Evolutionary conservation across 306 rosid species (phyloP).

Genomic region (Nissolia schottii): DNA sequence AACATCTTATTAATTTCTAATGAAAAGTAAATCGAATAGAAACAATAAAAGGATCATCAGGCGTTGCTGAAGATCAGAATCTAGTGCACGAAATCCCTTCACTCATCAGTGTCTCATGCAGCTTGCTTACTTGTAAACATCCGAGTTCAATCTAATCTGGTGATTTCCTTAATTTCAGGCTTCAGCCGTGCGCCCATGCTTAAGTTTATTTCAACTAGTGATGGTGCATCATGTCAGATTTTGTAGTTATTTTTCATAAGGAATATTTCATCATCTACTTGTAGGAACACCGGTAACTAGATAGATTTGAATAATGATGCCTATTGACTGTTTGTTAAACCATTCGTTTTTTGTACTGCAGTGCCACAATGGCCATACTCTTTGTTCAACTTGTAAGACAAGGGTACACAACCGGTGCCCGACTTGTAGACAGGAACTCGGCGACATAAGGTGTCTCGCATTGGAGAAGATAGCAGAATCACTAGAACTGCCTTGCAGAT

Average conservation of each 20-base stretch:
- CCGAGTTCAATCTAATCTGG: background rate
- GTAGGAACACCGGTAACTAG: background rate
- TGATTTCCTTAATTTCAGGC: background rate
- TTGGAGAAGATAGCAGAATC: slow-evolving; percentile 68
- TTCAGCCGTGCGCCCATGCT: background rate
- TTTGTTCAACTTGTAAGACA: slow-evolving; percentile 63
- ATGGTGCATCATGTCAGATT: background rate
- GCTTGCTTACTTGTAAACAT: background rate
- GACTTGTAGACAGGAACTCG: slow-evolving; percentile 61
- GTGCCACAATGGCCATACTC: slow-evolving; percentile 72
- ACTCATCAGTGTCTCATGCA: background rate
- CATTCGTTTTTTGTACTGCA: slow-evolving; percentile 31
- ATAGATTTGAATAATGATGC: background rate
- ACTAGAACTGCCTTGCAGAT: slow-evolving; percentile 64
- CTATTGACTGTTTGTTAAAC: slow-evolving; percentile 3
- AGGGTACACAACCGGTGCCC: slow-evolving; percentile 67
- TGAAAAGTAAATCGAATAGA: background rate
- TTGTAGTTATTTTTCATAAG: background rate
- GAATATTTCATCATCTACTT: background rate
- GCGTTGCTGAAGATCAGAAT: background rate
- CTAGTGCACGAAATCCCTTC: background rate
- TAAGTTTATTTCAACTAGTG: background rate
- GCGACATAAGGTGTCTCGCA: slow-evolving; percentile 66
- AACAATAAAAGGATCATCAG: background rate
- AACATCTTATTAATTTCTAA: background rate